phyloP scores from a whole-genome alignment of 805 yeast species.

The Ogataea paraovalis region DNA sequence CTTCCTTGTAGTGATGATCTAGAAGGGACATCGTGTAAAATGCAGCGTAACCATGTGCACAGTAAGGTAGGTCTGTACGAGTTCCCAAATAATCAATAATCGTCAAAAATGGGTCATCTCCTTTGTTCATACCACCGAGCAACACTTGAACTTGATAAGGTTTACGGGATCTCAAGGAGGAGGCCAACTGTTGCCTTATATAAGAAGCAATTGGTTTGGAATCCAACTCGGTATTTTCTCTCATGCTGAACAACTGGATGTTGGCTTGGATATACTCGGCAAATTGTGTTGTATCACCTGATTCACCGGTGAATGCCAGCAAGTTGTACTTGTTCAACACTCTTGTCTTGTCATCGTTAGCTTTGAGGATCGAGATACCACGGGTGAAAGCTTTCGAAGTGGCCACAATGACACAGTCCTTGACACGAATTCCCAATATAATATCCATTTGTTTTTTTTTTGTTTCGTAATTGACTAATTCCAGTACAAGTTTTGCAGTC shows the following conservation, averaged over 20 bases:
- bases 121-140: conserved; percentile 72
- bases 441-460: conserved; percentile 96
- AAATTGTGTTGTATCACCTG: conserved; percentile 94
- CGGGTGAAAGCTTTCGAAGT: conserved; percentile 94
- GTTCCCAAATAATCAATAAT: conserved; percentile 96
- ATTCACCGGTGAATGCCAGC: conserved; percentile 90
- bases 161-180: conserved; percentile 84
- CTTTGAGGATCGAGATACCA: conserved; percentile 79
- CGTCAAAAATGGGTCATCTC: conserved; percentile 56
- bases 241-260: conserved; percentile 78
- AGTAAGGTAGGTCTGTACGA: conserved; percentile 85
- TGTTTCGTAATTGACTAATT: conserved; percentile 1
- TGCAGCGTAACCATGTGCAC: conserved; percentile 98
- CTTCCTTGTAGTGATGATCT: conserved; percentile 84
- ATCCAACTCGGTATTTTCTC: conserved; percentile 76
- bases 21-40: conserved; percentile 86
- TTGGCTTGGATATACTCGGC: conserved; percentile 94
- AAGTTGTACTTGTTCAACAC: conserved; percentile 68
- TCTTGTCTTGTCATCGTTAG: conserved; percentile 77
- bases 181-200: conserved; percentile 83
- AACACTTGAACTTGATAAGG: conserved; percentile 94
- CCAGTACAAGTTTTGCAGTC: no score
- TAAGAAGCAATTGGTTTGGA: conserved; percentile 86
- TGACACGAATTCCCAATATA: conserved; percentile 77
- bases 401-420: conserved; percentile 80